Base-by-base conservation (phyloP, 495 filamentous ascomycete species). In the Neurospora sp. region DNA sequence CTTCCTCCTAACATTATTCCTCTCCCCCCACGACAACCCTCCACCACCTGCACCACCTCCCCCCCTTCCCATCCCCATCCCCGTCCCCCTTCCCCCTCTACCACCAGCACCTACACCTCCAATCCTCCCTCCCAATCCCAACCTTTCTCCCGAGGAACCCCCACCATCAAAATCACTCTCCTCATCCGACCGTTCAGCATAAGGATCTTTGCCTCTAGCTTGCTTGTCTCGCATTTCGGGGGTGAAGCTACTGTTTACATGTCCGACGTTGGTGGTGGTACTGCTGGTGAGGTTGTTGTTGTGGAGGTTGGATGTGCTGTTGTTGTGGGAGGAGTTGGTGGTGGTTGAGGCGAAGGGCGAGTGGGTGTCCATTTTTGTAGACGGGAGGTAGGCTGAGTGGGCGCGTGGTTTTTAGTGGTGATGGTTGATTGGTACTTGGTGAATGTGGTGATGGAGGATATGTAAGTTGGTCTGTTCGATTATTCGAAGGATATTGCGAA, bases 121-220 rank as follows among this genome's bases (percentile, higher is more conserved):
- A 65, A 1, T 18, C 27, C 27, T 65, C 53, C 53, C 53, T 1
- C 53, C 53, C 46, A 27, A 14, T 1, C n/a, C 44, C 41, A 42
- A 20, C 44, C 44, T 48, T 2, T 20, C 18, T 8, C 4, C 46
- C 9, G 20, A 31, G 27, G 27, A 9, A 22, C 20, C 53, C 5
- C 53, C 53, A 18, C 53, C 53, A 14, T 65, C 53, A 65, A 65
- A 65, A 65, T 65, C 53, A 18, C 53, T 65, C 22, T 65, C 53
- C 27, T 65, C 53, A 65, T 65, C 53, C 14, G 53, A 65, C 53
- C 53, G 2, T 18, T 65, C 53, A 16, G 53, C 53, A 65, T 85
- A 86, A 2, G 84, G 84, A 74, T 87, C 81, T 71, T 86, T 87
- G 27, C 85, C 85, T n/a, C 86, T 79, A 5, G 86, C 85, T 76